Conservation (phyloP, 2,329 filamentous ascomycete species). For the Botryotinia globosa region DNA sequence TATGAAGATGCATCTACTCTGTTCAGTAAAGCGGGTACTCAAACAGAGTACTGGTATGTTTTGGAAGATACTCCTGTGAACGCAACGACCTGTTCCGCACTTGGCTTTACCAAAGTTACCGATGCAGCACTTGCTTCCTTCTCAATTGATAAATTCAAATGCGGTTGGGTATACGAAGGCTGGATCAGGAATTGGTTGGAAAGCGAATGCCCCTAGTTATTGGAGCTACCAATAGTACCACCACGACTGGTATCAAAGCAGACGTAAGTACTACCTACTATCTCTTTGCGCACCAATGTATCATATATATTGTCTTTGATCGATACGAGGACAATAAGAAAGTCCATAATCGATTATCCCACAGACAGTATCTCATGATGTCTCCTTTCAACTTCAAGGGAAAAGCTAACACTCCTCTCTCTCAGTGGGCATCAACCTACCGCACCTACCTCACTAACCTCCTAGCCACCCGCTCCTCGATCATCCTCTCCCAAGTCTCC, state of each 20-base stretch:
- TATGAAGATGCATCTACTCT: constrained; percentile 3
- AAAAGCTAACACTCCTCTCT: not conserved
- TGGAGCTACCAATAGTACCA: not conserved
- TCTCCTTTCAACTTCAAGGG: not conserved
- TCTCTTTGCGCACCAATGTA: not conserved
- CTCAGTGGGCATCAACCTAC: constrained; percentile 5
- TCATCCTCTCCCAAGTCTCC: not conserved
- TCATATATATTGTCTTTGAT: no score
- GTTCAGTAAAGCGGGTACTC: not conserved
- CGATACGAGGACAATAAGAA: not conserved
- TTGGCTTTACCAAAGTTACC: not conserved
- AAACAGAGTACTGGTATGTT: constrained; percentile 9
- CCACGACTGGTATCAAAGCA: not conserved
- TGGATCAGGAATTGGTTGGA: not conserved
- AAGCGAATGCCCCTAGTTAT: not conserved
- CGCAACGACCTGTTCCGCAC: not conserved
- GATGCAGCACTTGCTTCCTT: constrained; percentile 1
- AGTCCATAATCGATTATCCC: not conserved
- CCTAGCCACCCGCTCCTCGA: not conserved
- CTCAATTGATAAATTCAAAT: constrained; percentile 13
- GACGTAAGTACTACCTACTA: constrained; percentile 7
- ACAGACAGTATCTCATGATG: not conserved
- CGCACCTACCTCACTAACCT: not conserved
- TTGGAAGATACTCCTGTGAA: not conserved
- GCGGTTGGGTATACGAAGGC: not conserved